Conservation (phyloP, 768 basidiomycete genomes). For the Tubosaeta sp. region DNA sequence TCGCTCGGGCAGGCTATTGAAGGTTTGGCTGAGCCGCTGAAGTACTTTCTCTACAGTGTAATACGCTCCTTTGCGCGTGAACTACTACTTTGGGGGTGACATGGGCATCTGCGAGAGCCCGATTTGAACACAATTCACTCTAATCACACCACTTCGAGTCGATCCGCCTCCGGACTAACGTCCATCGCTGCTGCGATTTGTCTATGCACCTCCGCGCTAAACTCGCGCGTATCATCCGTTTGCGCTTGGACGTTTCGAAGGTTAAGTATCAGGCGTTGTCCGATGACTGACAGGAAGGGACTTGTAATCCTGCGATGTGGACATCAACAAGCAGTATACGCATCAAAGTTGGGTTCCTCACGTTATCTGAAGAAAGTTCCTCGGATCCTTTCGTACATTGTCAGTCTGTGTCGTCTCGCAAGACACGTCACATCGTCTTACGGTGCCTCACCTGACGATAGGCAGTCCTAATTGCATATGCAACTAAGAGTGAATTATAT, state of each 20-base stretch:
- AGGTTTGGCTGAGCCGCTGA: no score
- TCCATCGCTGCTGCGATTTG: neutral
- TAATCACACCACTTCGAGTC: no score
- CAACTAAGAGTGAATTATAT: no score
- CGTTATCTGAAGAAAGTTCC: neutral
- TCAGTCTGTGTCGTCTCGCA: no score
- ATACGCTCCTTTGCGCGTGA: no score
- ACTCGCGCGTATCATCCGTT: neutral
- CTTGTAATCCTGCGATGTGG: neutral
- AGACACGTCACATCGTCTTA: neutral
- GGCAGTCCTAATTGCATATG: conserved; percentile 1
- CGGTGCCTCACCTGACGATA: conserved; percentile 7
- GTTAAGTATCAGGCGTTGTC: conserved; percentile 17
- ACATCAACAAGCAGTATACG: neutral
- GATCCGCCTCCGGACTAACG: neutral
- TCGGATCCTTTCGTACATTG: neutral
- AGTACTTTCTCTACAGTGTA: no score
- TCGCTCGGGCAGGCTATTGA: no score
- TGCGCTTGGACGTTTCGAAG: conserved; percentile 4
- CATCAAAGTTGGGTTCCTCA: neutral
- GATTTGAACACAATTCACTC: neutral
- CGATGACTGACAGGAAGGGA: neutral
- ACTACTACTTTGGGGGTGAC: no score
- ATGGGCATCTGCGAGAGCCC: no score
- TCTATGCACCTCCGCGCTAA: neutral